phyloP scores from a whole-genome alignment of 305 asterid genomes.

The Solanum chacoense region DNA sequence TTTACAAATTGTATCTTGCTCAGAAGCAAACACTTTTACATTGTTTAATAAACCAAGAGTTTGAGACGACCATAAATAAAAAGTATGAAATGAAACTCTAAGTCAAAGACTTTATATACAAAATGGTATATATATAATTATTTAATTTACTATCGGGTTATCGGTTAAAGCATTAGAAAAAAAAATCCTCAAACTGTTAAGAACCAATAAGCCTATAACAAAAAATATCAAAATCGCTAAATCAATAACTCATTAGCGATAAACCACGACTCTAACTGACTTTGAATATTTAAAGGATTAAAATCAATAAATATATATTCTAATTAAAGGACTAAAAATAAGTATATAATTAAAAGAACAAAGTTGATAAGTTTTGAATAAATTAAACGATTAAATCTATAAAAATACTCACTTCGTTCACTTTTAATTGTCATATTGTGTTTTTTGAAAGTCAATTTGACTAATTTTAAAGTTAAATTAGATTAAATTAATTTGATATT shows the following conservation, averaged over 20 bases:
- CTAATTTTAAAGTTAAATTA: too few relatives aligned
- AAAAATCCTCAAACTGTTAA: too few relatives aligned
- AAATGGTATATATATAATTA: too few relatives aligned
- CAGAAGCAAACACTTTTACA: fast-evolving
- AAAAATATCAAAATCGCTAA: too few relatives aligned
- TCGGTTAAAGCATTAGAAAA: too few relatives aligned
- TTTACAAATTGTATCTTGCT: not conserved
- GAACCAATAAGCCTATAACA: not conserved
- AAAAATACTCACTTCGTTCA: too few relatives aligned
- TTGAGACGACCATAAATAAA: too few relatives aligned
- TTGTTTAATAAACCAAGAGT: not conserved
- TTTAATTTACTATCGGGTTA: too few relatives aligned
- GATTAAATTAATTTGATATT: too few relatives aligned
- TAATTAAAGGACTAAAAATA: not conserved
- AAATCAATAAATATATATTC: not conserved
- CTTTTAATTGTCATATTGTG: too few relatives aligned
- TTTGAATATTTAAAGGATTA: not conserved
- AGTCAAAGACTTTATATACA: too few relatives aligned
- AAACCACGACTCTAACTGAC: not conserved
- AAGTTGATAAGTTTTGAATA: not conserved
- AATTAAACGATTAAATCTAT: not conserved
- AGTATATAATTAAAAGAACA: not conserved
- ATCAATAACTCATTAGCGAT: not conserved
- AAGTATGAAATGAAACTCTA: not conserved
- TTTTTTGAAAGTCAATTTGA: too few relatives aligned